Evolutionary conservation across 2,329 filamentous ascomycete genomes (phyloP), one percentile per base, ranked within the genome.

Genomic region (Malbranchea zuffiana): DNA sequence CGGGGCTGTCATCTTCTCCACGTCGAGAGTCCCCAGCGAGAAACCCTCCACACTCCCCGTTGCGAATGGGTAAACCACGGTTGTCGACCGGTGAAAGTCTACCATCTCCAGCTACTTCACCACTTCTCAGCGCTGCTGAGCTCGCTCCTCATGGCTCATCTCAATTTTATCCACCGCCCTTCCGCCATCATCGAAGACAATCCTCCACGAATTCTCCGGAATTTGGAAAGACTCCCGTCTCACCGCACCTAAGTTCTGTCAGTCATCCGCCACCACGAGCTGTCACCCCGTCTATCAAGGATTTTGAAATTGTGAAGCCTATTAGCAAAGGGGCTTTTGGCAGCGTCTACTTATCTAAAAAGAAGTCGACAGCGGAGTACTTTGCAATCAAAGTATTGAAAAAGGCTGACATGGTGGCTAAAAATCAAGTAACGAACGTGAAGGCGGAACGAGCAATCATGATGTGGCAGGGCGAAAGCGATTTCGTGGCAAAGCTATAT

Each of bases 401-500:
- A 57, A 98, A 98, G 62, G 87, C 90, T n/a, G 90, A 98, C 67
- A 98, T 98, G 90, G 85, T 98, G 44, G 90, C 90, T 44, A 98
- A 98, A 63, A 98, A 98, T 57, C 90, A 98, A 57, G 87, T 98
- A 49, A 94, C 90, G 48, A 98, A 98, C 54, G 90, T 98, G 53
- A 96, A 98, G 62, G 90, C 92, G 6, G 90, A 98, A 62, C 76
- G 90, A 47, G 92, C 92, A 15, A 98, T 98, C 55, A 96, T 98
- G 90, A 98, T 98, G 90, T 96, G 90, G 84, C 90, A 98, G 63
- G 90, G 90, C 15, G 86, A 96, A 60, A 98, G 92, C 57, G 90
- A 98, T 42, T 98, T 98, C 57, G 90, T 98, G 40, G 90, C 90
- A 17, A 98, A 98, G 65, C 72, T 98, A 8, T 98, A 96, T 64